A percentile compares a stretch with the other conserved stretches of the same genome.
Conservation (phyloP, 441 rosid species). For the Sinapis alba region DNA sequence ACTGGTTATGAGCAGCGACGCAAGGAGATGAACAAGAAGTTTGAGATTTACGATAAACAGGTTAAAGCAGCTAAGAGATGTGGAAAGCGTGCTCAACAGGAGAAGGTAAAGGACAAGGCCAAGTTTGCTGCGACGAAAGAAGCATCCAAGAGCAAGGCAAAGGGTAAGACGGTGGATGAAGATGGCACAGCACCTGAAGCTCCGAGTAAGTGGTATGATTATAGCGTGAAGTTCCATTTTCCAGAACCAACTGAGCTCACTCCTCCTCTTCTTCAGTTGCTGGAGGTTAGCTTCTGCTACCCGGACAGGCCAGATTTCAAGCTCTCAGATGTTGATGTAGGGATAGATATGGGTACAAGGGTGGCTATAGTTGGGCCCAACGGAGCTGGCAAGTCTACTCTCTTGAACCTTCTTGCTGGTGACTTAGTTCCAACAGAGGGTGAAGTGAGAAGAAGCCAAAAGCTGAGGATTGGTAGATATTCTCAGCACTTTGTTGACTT, state of each 20-base stretch:
- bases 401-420: constrained; percentile 88
- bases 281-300: constrained; percentile 85
- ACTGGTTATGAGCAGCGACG: constrained; percentile 76
- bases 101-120: constrained; percentile 58
- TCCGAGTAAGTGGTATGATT: constrained; percentile 82
- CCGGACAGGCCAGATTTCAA: constrained; percentile 77
- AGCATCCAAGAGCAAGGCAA: constrained; percentile 62
- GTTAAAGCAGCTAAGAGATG: constrained; percentile 78
- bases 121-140: constrained; percentile 61
- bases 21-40: constrained; percentile 72
- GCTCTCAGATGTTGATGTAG: constrained; percentile 79
- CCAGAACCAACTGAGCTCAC: constrained; percentile 98
- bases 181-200: constrained; percentile 71
- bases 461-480: constrained; percentile 85
- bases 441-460: constrained; percentile 82
- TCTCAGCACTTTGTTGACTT: constrained; percentile 94
- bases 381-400: constrained; percentile 93
- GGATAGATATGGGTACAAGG: constrained; percentile 97
- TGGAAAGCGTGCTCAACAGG: constrained; percentile 78
- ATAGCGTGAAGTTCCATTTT: constrained; percentile 87
- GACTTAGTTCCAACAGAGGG: constrained; percentile 85
- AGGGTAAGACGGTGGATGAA: constrained; percentile 66
- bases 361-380: constrained; percentile 95
- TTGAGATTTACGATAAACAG: constrained; percentile 66
- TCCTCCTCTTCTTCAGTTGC: constrained; percentile 84